Evolutionary conservation across 1,284 basidiomycete genomes (phyloP), one percentile per base, ranked within the genome.

Genomic region (Puccinia hordei): DNA sequence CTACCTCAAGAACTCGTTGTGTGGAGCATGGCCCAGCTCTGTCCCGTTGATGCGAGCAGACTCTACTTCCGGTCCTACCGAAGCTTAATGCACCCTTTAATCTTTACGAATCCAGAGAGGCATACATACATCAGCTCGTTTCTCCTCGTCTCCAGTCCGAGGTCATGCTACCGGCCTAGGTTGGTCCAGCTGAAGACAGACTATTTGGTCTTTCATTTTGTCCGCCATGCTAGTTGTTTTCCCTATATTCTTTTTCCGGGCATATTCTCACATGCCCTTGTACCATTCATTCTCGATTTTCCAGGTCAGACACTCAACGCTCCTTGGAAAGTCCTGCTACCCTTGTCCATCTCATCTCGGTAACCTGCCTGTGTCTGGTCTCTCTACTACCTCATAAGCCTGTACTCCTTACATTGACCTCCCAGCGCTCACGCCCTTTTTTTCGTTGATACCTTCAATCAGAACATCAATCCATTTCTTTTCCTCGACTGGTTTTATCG

Each of bases 381-480:
- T 1, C n/a, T 13, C 44, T 49, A 15, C 44, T 69, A 30, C 66
- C 66, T 69, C 66, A 69, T 49, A 69, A 69, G 66, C 46, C 66
- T 49, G 66, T 69, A 69, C 66, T 69, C 30, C 46, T 69, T 49
- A 69, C 66, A 69, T 44, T 69, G 66, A 69, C 66, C 66, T 69
- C 66, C 46, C 66, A 69, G 66, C 66, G 66, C 66, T 69, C 66
- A 69, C 66, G 66, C 66, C 66, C 61, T 63, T 63, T 63, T n/a
- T 63, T 69, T 59, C 57, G 44, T 49, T 69, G 44, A 69, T 69
- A 69, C 44, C 66, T 69, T n/a, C 44, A 69, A 69, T 49, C 46
- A 69, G 66, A 24, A 69, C 66, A 69, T 69, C 66, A 69, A 69
- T 49, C 66, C 66, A 69, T 69, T 69, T 69, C 24, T 69, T 69